Base-by-base conservation (phyloP, 257 asterid species). In the Petunia secreta region DNA sequence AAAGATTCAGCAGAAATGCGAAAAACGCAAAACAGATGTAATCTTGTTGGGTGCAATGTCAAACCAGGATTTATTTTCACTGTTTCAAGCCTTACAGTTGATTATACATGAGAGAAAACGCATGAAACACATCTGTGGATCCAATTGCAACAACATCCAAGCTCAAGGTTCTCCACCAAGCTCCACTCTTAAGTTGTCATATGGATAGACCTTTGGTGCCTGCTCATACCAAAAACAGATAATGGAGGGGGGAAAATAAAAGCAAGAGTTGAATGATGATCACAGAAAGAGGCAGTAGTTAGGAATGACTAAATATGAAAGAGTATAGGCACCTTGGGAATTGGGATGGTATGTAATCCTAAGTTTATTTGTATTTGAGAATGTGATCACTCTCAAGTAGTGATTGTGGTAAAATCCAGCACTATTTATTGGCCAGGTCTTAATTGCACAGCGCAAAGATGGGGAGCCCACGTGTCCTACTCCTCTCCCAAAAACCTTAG, bases 121-220 rank as follows among this genome's bases (percentile, higher is more conserved):
- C 10, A 57, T 36, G 36, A 54, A 65, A 53, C 40, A 16, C 69
- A n/a, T 4, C 54, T 66, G 50, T 48, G 60, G 80, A 69, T 8
- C 34, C 79, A 78, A 46, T 15, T 16, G 65, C 73, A 76, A 25
- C 69, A 63, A 58, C 41, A 55, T 34, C 40, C 46, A 3, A 34
- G 55, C 38, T 79, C 89, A 89, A 16, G 97, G 90, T 80, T 93
- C 97, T 82, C 89, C 98, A 75, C 98, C 97, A 60, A 94, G 98
- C 94, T 92, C 98, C 59, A 84, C 91, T 85, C 91, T 88, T 65
- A 94, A 81, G 87, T 94, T 91, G 90, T 92, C 98, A 15, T 89
- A 94, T 16, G 97, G 97, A 81, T 77, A 92, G 63, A 94, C 92
- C 87, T 90, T 92, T 2, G 95, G 97, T 14, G 94, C 75, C 91